These are phyloP conservation scores for Ophiostoma quercus DNA, from an alignment of 2,329 filamentous ascomycete species.

Conservation along the genomic window DNA sequence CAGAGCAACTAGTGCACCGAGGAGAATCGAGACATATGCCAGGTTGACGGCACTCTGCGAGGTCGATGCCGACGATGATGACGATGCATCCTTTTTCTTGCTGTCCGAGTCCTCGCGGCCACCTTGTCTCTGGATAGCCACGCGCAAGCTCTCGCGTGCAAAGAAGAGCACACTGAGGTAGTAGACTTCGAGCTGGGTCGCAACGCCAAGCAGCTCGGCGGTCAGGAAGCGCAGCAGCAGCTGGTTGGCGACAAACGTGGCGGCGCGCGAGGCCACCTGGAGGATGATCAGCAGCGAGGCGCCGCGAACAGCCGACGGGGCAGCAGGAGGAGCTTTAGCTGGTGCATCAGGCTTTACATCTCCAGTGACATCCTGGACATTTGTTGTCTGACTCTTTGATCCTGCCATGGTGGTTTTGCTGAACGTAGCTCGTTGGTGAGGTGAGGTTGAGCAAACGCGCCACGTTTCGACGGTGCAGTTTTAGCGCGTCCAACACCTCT, in stretches of 20 bases:
- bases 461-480: neutral
- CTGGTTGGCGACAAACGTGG: conserved; percentile 92
- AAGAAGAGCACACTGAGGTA: conserved; percentile 94
- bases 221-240: conserved; percentile 82
- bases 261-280: conserved; percentile 77
- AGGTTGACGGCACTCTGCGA: conserved; percentile 81
- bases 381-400: neutral
- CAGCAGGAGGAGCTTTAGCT: neutral
- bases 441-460: conserved; percentile 6
- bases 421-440: neutral
- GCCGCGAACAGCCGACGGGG: conserved; percentile 49
- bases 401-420: neutral
- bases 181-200: conserved; percentile 87
- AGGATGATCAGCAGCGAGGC: conserved; percentile 82
- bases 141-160: conserved; percentile 80
- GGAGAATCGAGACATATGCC: conserved; percentile 68
- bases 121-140: conserved; percentile 79
- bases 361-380: neutral
- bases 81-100: neutral
- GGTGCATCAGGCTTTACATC: neutral
- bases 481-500: neutral
- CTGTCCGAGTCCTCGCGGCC: conserved; percentile 6
- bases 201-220: conserved; percentile 75
- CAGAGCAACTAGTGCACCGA: conserved; percentile 62
- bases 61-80: conserved; percentile 29